Percentiles rank a stretch among this genome's conserved stretches.
Evolutionary conservation across 371 early-diverging fungal genomes (phyloP).

Genomic region (Syncephalastrum contaminatum): DNA sequence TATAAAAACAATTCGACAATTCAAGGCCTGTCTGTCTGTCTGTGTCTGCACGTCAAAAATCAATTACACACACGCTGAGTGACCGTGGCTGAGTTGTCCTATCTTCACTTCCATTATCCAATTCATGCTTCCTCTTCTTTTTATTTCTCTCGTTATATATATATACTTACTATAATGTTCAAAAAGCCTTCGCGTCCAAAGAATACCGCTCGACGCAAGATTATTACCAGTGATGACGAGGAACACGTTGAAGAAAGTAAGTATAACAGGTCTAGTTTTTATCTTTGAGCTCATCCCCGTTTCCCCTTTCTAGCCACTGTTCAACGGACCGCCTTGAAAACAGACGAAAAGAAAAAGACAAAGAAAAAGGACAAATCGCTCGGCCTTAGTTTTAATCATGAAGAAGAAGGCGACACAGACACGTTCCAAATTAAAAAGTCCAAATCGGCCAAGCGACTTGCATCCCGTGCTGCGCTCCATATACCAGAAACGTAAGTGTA

Average conservation of each 20-base stretch:
- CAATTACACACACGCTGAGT: too few species aligned
- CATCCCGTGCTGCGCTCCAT: constrained; percentile 17
- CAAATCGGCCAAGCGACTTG: constrained; percentile 21
- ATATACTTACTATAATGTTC: constrained; percentile 26
- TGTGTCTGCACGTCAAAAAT: too few species aligned
- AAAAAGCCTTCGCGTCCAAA: constrained; percentile 39
- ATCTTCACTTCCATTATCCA: too few species aligned
- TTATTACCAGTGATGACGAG: constrained; percentile 32
- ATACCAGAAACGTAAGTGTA: constrained; percentile 14
- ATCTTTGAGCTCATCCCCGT: neutral
- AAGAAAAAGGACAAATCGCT: constrained; percentile 21
- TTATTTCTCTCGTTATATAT: constrained; percentile 1
- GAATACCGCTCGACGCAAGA: constrained; percentile 42
- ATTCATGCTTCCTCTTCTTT: neutral
- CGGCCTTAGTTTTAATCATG: constrained; percentile 36
- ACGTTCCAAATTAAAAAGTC: constrained; percentile 37
- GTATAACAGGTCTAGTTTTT: neutral
- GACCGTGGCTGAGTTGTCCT: too few species aligned
- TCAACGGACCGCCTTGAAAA: constrained; percentile 21
- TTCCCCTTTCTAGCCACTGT: constrained; percentile 9
- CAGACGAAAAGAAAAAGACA: constrained; percentile 33
- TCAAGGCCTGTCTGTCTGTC: too few species aligned
- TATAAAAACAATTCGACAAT: too few species aligned
- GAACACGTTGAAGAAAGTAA: neutral
- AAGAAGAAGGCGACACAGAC: constrained; percentile 31